Conservation (phyloP, 2,329 filamentous ascomycete genomes). For the Calonectria naviculata region DNA sequence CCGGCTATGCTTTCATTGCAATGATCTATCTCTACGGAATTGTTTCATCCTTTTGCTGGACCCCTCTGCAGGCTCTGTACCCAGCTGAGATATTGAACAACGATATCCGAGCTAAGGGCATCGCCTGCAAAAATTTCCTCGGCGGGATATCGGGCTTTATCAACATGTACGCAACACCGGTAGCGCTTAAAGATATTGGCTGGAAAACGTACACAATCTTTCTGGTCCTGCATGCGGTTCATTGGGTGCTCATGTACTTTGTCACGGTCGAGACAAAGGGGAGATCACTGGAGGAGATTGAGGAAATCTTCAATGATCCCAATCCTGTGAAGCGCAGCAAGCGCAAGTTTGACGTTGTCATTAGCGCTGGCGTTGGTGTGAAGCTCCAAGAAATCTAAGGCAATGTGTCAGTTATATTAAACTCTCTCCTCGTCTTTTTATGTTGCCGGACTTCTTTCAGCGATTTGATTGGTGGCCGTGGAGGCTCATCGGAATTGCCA, state of each 20-base stretch:
- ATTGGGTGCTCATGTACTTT: constrained; percentile 5
- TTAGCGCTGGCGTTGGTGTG: neutral
- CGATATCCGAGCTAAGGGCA: constrained; percentile 10
- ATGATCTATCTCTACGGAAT: constrained; percentile 12
- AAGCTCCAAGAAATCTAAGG: neutral
- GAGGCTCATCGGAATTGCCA: neutral
- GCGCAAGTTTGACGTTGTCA: neutral
- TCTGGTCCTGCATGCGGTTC: neutral
- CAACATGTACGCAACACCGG: constrained; percentile 7
- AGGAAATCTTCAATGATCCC: neutral
- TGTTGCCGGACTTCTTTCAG: neutral
- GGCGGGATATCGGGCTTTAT: constrained; percentile 8
- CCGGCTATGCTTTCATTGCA: neutral
- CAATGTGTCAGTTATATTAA: too few species aligned
- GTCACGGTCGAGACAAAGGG: constrained; percentile 6
- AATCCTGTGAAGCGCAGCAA: neutral
- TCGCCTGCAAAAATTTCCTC: constrained; percentile 8
- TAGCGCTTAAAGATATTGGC: constrained; percentile 10
- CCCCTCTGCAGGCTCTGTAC: constrained; percentile 7
- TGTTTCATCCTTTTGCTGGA: constrained; percentile 10
- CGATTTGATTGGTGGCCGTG: neutral
- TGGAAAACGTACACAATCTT: constrained; percentile 11
- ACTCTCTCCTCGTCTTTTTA: neutral
- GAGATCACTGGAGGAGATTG: constrained; percentile 9
- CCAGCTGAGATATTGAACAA: constrained; percentile 14